phyloP scores from a whole-genome alignment of 768 basidiomycete genomes.

The Infundibulicybe gibba region DNA sequence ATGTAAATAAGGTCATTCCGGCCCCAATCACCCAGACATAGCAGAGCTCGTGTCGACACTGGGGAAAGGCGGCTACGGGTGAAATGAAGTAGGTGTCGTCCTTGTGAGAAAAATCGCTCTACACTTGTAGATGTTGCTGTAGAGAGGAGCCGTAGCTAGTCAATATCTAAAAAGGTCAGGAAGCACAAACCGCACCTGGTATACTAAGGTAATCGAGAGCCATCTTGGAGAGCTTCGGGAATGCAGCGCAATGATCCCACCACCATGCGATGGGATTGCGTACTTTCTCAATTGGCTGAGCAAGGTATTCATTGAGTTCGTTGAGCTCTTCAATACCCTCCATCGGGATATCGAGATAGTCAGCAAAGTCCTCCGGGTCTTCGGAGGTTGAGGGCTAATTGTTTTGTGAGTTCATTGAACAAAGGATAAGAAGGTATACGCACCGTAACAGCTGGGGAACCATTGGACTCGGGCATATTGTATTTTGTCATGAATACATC shows the following conservation, averaged over 20 bases:
- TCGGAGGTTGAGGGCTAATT: neutral
- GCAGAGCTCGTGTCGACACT: slow-evolving; percentile 12
- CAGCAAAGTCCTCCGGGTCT: neutral
- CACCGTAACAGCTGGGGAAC: too few species aligned
- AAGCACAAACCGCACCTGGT: slow-evolving; percentile 13
- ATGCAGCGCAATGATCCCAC: slow-evolving; percentile 8
- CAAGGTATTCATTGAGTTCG: slow-evolving; percentile 19
- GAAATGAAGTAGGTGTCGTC: slow-evolving; percentile 15
- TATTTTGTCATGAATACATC: slow-evolving; percentile 13
- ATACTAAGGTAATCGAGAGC: slow-evolving; percentile 21
- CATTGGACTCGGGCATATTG: neutral
- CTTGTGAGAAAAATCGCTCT: slow-evolving; percentile 18
- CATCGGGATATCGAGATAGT: neutral
- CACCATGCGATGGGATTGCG: slow-evolving; percentile 19
- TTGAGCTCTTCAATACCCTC: neutral
- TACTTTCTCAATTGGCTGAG: slow-evolving; percentile 9
- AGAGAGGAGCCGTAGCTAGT: neutral
- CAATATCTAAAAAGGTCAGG: neutral
- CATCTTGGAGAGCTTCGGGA: slow-evolving; percentile 20
- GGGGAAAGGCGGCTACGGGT: slow-evolving; percentile 14
- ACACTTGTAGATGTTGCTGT: slow-evolving; percentile 18
- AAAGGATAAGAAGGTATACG: too few species aligned
- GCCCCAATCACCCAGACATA: slow-evolving; percentile 18
- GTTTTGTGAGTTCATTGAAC: neutral
- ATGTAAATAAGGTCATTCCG: slow-evolving; percentile 2